Evolutionary conservation across 345 rosid species (phyloP).

Genomic region (Boechera retrofracta): DNA sequence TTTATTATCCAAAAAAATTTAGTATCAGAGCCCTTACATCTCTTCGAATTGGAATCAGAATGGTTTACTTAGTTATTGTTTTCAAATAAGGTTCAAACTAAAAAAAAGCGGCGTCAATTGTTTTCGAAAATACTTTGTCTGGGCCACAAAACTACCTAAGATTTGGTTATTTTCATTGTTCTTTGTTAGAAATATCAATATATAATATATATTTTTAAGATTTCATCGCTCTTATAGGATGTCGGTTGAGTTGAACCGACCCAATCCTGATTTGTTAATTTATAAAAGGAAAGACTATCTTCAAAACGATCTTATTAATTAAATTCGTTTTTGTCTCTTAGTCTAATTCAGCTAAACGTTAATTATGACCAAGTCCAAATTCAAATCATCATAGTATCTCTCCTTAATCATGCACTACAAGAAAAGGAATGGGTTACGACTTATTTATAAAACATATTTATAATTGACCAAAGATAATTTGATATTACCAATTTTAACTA

Average conservation of each 20-base stretch:
- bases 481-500: slow-evolving; percentile 6
- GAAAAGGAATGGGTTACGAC: slow-evolving; percentile 41
- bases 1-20: too few relatives aligned
- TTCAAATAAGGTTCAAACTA: neutral
- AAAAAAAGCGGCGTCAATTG: neutral
- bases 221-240: neutral
- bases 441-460: neutral
- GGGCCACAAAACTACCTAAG: neutral
- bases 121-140: neutral
- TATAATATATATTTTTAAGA: neutral
- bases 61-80: neutral
- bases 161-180: neutral
- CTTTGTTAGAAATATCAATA: neutral
- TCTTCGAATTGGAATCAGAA: neutral
- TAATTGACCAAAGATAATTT: slow-evolving; percentile 19
- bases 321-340: slow-evolving; percentile 11
- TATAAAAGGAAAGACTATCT: slow-evolving; percentile 9
- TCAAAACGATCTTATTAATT: neutral
- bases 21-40: too few relatives aligned
- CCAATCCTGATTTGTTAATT: neutral
- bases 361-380: slow-evolving; percentile 29
- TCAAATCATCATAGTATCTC: slow-evolving; percentile 24
- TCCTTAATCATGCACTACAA: slow-evolving; percentile 20
- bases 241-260: slow-evolving; percentile 5
- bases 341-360: slow-evolving; percentile 22